These are phyloP conservation scores for Tulasnella sp. DNA, from an alignment of 768 basidiomycete species.

Conservation along the genomic window DNA sequence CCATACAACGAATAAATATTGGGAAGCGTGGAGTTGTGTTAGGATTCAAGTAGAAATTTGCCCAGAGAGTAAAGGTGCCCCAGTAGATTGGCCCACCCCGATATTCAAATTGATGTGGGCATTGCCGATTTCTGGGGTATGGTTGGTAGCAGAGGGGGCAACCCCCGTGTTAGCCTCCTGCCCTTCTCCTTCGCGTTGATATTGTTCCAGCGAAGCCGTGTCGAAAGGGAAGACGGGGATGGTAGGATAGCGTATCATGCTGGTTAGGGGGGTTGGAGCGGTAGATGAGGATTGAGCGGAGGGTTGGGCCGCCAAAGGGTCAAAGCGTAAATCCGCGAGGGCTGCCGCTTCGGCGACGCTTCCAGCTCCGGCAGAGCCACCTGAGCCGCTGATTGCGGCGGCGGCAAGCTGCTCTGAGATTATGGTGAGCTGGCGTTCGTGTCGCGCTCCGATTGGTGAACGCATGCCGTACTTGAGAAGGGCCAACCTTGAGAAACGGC, in stretches of 20 bases:
- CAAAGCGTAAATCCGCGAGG: not conserved
- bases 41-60: no score
- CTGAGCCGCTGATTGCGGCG: not conserved
- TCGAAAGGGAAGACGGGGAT: constrained; percentile 11
- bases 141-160: no score
- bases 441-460: not conserved
- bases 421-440: constrained; percentile 4
- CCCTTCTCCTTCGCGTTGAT: no score
- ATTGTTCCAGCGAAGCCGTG: no score
- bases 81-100: no score
- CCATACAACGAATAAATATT: no score
- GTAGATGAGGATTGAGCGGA: not conserved
- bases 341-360: not conserved
- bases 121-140: no score
- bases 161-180: no score
- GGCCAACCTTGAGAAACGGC: not conserved
- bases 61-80: no score
- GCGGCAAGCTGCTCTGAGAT: not conserved
- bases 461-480: constrained; percentile 5
- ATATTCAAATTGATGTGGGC: no score
- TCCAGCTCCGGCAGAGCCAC: not conserved
- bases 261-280: not conserved
- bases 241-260: not conserved
- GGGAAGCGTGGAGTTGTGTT: no score
- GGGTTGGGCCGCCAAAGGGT: not conserved